Evolutionary conservation across 2,329 filamentous ascomycete genomes (phyloP).

Genomic region (Neonectria neomacrospora): DNA sequence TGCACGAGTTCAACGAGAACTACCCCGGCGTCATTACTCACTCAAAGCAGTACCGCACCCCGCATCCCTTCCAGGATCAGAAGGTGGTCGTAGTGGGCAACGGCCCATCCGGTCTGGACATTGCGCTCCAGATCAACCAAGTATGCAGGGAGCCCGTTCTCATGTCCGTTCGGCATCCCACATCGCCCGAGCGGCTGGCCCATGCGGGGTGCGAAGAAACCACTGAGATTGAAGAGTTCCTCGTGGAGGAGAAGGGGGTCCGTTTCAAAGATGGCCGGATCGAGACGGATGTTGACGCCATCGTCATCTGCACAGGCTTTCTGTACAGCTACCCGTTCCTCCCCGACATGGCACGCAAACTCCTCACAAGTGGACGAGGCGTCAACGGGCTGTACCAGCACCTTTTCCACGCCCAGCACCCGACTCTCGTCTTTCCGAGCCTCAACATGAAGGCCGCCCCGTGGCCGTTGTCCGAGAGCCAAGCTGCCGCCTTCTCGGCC

Average conservation of each 20-base stretch:
- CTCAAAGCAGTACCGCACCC: constrained; percentile 81
- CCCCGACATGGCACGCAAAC: constrained; percentile 54
- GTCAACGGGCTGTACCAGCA: constrained; percentile 82
- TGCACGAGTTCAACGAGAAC: constrained; percentile 66
- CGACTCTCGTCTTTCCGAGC: constrained; percentile 80
- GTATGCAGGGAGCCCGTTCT: constrained; percentile 71
- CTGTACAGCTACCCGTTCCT: constrained; percentile 86
- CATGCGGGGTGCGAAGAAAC: constrained; percentile 63
- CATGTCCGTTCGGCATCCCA: constrained; percentile 68
- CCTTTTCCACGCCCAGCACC: constrained; percentile 78
- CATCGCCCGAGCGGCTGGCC: constrained; percentile 56
- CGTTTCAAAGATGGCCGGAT: constrained; percentile 73
- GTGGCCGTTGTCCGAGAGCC: constrained; percentile 82
- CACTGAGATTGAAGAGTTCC: constrained; percentile 68
- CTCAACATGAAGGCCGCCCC: constrained; percentile 89
- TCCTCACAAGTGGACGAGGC: constrained; percentile 75
- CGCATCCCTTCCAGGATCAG: constrained; percentile 70
- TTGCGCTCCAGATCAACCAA: constrained; percentile 77
- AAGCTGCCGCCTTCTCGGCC: constrained; percentile 80
- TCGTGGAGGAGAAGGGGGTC: constrained; percentile 66
- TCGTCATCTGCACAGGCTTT: constrained; percentile 92
- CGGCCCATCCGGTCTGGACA: constrained; percentile 85
- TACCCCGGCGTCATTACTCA: constrained; percentile 74
- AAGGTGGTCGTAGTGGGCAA: constrained; percentile 89
- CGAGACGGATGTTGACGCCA: constrained; percentile 75